phyloP scores from a whole-genome alignment of 2,329 filamentous ascomycete genomes.

The Penicillium glabrum region DNA sequence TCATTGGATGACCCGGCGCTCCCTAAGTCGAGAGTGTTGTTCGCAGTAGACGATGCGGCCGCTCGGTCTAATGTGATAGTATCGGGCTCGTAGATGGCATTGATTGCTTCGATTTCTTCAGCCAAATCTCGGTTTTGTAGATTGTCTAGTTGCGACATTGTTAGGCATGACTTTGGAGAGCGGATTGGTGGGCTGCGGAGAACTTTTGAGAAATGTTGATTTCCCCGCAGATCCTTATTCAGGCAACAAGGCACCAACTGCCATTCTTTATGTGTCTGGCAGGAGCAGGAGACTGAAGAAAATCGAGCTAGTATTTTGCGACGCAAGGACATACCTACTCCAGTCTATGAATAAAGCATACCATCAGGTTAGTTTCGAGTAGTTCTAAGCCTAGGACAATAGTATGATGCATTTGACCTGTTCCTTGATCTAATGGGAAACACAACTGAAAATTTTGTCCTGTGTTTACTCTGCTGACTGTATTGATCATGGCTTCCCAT shows the following conservation, averaged over 20 bases:
- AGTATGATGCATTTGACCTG: too few relatives aligned
- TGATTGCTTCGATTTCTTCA: conserved; percentile 50
- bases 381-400: too few relatives aligned
- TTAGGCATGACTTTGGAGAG: conserved; percentile 7
- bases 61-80: conserved; percentile 51
- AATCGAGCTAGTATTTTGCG: not conserved
- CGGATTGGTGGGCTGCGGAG: conserved; percentile 14
- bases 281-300: not conserved
- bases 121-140: conserved; percentile 41
- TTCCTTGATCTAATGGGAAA: too few relatives aligned
- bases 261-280: not conserved
- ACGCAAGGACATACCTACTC: not conserved
- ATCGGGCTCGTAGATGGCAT: conserved; percentile 64
- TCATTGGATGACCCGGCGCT: conserved; percentile 16
- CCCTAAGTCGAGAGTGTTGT: conserved; percentile 30
- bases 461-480: too few relatives aligned
- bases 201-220: conserved; percentile 5
- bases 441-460: too few relatives aligned
- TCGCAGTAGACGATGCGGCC: conserved; percentile 21
- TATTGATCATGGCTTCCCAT: too few relatives aligned
- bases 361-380: too few relatives aligned
- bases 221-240: conserved; percentile 13
- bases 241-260: conserved; percentile 17
- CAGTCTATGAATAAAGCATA: not conserved
- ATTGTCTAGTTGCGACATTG: conserved; percentile 23